phyloP scores from a whole-genome alignment of 2,329 filamentous ascomycete species.

The Trichoderma koningiopsis region DNA sequence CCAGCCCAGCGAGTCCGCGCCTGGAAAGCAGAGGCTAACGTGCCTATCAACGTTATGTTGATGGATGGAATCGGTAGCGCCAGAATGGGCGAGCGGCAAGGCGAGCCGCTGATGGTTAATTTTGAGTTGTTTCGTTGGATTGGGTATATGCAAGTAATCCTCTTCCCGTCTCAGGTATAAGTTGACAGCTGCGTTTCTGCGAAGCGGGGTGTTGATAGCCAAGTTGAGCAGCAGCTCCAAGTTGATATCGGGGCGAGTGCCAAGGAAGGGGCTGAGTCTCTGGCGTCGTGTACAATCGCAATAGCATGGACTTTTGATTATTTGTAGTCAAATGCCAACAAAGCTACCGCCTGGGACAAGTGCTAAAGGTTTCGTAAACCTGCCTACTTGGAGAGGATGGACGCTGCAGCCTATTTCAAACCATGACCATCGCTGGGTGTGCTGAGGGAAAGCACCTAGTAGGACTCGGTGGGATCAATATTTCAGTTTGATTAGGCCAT shows the following conservation, averaged over 20 bases:
- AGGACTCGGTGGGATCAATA: not conserved
- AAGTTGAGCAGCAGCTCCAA: not conserved
- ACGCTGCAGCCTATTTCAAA: not conserved
- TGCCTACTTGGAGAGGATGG: not conserved
- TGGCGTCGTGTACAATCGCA: not conserved
- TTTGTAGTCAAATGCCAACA: not conserved
- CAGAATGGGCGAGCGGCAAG: constrained; percentile 22
- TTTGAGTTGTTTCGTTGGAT: constrained; percentile 2
- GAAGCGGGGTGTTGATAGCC: constrained; percentile 5
- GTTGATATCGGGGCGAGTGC: not conserved
- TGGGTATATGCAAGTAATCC: constrained; percentile 10
- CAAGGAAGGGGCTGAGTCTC: not conserved
- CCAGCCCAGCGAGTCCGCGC: constrained; percentile 37
- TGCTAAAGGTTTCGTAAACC: not conserved
- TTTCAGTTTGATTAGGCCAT: constrained; percentile 22
- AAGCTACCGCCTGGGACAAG: not conserved
- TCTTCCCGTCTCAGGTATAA: constrained; percentile 3
- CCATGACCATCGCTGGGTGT: not conserved
- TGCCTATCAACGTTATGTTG: not conserved
- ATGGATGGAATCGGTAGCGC: constrained; percentile 14
- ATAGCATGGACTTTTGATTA: not conserved
- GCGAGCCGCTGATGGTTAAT: not conserved
- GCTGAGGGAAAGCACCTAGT: not conserved
- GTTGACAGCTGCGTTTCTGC: not conserved
- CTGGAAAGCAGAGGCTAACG: constrained; percentile 8